phyloP scores from a whole-genome alignment of 306 rosid species.

The Mucuna pruriens region DNA sequence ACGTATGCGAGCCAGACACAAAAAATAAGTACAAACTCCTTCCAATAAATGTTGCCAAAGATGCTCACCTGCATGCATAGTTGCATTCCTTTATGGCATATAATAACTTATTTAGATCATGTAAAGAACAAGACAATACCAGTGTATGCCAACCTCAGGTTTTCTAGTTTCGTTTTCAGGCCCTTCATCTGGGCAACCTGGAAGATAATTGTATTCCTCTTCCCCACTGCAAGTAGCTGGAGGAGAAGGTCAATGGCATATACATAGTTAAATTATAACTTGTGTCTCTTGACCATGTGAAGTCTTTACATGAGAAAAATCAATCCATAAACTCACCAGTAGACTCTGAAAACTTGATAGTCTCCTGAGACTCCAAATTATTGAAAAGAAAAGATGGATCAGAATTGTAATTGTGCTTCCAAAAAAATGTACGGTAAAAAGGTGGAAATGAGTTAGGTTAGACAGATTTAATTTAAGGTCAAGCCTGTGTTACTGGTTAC shows the following conservation, averaged over 20 bases:
- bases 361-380: constrained; percentile 49
- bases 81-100: constrained; percentile 4
- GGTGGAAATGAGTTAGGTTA: background rate
- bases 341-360: constrained; percentile 49
- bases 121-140: background rate
- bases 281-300: constrained; percentile 10
- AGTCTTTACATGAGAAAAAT: background rate
- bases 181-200: constrained; percentile 46
- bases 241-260: constrained; percentile 9
- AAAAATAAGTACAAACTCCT: constrained; percentile 67
- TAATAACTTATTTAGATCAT: background rate
- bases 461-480: background rate
- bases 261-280: background rate
- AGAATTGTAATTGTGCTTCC: background rate
- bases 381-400: background rate
- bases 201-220: constrained; percentile 70
- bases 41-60: constrained; percentile 66
- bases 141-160: constrained; percentile 47
- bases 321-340: constrained; percentile 55
- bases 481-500: background rate
- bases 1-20: constrained; percentile 78
- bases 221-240: constrained; percentile 46
- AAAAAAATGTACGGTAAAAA: background rate
- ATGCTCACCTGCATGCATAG: constrained; percentile 51
- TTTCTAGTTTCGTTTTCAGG: constrained; percentile 36